These are phyloP conservation scores for Telopea speciosissima DNA, from an alignment of 177 flowering plant genomes.

Conservation along the genomic window DNA sequence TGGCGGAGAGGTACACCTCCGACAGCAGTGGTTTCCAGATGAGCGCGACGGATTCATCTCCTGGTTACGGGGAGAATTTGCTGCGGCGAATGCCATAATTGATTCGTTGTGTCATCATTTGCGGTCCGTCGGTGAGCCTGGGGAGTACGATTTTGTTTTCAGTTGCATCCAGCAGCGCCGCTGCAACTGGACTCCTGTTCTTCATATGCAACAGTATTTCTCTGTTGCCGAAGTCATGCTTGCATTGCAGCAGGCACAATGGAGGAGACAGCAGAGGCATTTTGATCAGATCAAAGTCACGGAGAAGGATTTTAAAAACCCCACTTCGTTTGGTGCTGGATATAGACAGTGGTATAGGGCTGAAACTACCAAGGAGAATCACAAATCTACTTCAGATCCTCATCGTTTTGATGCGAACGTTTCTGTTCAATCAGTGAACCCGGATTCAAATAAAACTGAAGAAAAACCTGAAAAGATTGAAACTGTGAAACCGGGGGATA, in stretches of 20 bases:
- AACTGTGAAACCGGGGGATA: slow-evolving; percentile 19
- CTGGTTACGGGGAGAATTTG: slow-evolving; percentile 79
- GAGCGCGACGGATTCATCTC: slow-evolving; percentile 72
- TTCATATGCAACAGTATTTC: slow-evolving; percentile 85
- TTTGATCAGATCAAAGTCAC: slow-evolving; percentile 26
- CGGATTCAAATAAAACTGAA: slow-evolving; percentile 23
- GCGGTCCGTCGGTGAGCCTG: slow-evolving; percentile 45
- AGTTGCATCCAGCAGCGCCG: slow-evolving; percentile 66
- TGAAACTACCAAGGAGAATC: slow-evolving; percentile 31
- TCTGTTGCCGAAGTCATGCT: slow-evolving; percentile 53
- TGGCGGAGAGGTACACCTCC: slow-evolving; percentile 34
- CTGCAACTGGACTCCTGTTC: slow-evolving; percentile 67
- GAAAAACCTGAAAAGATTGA: slow-evolving; percentile 19
- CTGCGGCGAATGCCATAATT: slow-evolving; percentile 84
- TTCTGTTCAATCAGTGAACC: slow-evolving; percentile 5
- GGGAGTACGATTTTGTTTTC: slow-evolving; percentile 63
- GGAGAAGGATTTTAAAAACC: slow-evolving; percentile 41
- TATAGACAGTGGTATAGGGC: slow-evolving; percentile 32
- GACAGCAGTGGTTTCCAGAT: slow-evolving; percentile 61
- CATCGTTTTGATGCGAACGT: slow-evolving; percentile 14
- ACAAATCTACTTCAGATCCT: slow-evolving; percentile 20
- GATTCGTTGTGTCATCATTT: slow-evolving; percentile 69
- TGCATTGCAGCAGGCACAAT: slow-evolving; percentile 56
- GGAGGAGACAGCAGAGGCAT: slow-evolving; percentile 47
- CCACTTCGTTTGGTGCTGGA: slow-evolving; percentile 18